Conservation (phyloP, 345 rosid genomes). For the Euphorbia pulcherrima region DNA sequence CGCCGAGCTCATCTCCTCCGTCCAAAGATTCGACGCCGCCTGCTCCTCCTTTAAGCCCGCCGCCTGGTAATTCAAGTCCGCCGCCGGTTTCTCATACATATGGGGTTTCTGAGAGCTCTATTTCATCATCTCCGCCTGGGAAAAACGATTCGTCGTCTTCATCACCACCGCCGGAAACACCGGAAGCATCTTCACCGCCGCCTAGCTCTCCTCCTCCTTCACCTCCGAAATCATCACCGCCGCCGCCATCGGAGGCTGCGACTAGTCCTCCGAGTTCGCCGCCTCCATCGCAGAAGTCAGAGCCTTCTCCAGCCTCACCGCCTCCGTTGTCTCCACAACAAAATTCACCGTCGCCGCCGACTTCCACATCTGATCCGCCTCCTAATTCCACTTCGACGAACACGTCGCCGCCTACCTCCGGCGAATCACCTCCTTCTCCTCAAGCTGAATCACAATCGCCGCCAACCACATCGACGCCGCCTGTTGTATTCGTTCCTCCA, state of each 20-base stretch:
- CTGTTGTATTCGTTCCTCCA: constrained; percentile 3
- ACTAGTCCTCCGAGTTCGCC: constrained; percentile 7
- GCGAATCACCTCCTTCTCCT: constrained; percentile 7
- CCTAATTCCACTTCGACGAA: neutral
- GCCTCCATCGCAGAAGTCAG: constrained; percentile 17
- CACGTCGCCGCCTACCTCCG: constrained; percentile 13
- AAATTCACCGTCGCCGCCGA: constrained; percentile 22
- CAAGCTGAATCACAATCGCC: neutral
- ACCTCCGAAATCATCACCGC: constrained; percentile 16
- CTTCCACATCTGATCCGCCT: constrained; percentile 16
- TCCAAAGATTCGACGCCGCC: neutral
- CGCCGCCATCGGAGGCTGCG: constrained; percentile 12
- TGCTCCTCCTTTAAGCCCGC: too few species aligned
- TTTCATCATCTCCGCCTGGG: constrained; percentile 9
- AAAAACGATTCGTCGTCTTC: constrained; percentile 7
- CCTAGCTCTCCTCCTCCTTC: constrained; percentile 12
- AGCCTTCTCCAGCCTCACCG: constrained; percentile 17
- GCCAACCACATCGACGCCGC: constrained; percentile 1
- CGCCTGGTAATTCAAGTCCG: neutral
- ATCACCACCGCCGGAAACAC: constrained; percentile 17
- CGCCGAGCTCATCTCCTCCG: constrained; percentile 33
- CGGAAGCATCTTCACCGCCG: constrained; percentile 19
- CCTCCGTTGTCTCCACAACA: constrained; percentile 6
- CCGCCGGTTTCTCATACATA: neutral
- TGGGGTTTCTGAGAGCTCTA: neutral